Conservation (phyloP, 495 filamentous ascomycete genomes). For the Aspergillus cristatus region DNA sequence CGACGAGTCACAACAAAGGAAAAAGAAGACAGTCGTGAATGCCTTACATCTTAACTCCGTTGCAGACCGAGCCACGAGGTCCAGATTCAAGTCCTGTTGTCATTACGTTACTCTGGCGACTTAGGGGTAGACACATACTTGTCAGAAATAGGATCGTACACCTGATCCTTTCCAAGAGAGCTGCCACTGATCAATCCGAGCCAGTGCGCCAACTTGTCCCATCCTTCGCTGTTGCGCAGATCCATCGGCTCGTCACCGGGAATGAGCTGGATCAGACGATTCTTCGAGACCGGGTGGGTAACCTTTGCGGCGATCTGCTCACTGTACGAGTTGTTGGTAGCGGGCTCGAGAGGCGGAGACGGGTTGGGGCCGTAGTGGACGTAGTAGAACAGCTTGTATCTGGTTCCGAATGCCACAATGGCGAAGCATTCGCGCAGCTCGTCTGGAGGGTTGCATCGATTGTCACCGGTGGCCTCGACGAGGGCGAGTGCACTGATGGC, state of each 20-base stretch:
- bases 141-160: conserved; percentile 8
- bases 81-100: no score
- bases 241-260: conserved; percentile 6
- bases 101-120: no score
- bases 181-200: conserved; percentile 1
- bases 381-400: conserved; percentile 11
- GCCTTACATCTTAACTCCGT: no score
- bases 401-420: conserved; percentile 10
- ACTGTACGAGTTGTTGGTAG: background rate
- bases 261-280: conserved; percentile 8
- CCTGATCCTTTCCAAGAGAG: background rate
- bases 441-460: background rate
- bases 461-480: background rate
- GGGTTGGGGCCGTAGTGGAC: conserved; percentile 1
- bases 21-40: no score
- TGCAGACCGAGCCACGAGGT: no score
- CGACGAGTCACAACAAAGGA: no score
- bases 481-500: conserved; percentile 3
- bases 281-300: conserved; percentile 4
- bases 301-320: conserved; percentile 4
- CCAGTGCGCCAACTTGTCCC: conserved; percentile 6
- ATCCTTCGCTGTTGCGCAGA: conserved; percentile 2
- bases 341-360: background rate
- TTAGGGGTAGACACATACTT: background rate
- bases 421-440: conserved; percentile 1